Evolutionary conservation across 2,329 filamentous ascomycete species (phyloP).

Genomic region (Akanthomyces uredinophilus): DNA sequence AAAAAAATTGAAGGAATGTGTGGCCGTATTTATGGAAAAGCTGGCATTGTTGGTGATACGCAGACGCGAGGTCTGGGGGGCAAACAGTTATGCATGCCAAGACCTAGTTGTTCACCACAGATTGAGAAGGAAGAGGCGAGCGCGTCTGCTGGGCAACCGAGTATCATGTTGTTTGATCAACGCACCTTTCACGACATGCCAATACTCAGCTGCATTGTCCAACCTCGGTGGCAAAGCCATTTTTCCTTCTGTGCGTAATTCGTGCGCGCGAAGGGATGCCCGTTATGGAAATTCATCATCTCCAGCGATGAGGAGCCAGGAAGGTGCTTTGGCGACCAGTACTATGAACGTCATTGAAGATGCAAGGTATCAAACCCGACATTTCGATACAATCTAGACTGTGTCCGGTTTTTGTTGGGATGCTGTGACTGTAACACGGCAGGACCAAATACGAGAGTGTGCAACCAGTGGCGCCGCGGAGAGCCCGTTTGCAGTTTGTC

Average conservation of each 20-base stretch:
- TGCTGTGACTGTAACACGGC: background rate
- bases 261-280: background rate
- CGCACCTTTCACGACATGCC: background rate
- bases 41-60: background rate
- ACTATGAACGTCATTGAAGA: background rate
- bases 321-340: background rate
- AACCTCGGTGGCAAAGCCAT: background rate
- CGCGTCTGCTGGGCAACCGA: background rate
- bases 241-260: too few species aligned
- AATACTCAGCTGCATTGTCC: background rate
- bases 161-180: background rate
- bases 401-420: background rate
- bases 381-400: background rate
- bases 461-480: background rate
- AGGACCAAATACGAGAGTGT: background rate
- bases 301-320: background rate
- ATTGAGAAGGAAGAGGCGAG: constrained; percentile 12
- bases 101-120: background rate
- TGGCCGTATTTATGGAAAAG: background rate
- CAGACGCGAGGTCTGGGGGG: background rate
- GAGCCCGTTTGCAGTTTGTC: background rate
- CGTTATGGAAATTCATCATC: background rate
- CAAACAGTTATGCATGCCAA: constrained; percentile 4
- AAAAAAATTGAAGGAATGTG: background rate
- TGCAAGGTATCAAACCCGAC: background rate